Evolutionary conservation across 2,329 filamentous ascomycete species (phyloP), one percentile per base, ranked within the genome.

Genomic region (Thelonectria olida): DNA sequence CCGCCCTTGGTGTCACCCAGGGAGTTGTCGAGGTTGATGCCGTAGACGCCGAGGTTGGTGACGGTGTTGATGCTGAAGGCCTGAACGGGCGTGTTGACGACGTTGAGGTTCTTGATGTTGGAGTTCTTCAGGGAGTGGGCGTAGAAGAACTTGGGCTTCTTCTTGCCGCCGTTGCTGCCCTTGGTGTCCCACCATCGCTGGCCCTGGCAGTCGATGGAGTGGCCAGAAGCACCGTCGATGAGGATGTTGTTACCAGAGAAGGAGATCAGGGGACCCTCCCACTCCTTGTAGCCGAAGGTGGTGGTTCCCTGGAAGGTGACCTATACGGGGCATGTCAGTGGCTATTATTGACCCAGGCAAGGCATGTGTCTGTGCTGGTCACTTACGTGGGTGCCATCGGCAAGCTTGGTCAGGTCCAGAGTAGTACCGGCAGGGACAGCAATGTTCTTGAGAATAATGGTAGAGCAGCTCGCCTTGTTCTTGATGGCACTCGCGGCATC

Each of bases 221-320:
- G 63, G 7, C 65, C 88, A 1, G 76, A 67, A 20, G 82, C 82
- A 47, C 84, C 85, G 8, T 79, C 79, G 38, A 90, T 79, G 25
- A 80, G 81, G 67, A 90, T 81, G 63, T 80, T 78, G 34, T 75
- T 84, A 39, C 89, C 89, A 1, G 84, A 84, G 63, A 91, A 79
- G 25, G 82, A 82, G 67, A 92, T 81, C 13, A 92, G 79, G 44
- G 89, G 89, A 0, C 89, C 89, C 2, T 74, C 73, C 89, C 88
- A 91, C 69, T 89, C 84, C 64, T 85, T 79, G 77, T 90, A 90
- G 19, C 81, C 88, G 70, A 89, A 92, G 54, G 84, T 87, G n/a
- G 89, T 91, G 13, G 80, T 85, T 42, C 89, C 90, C 58, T 85
- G 75, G 75, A 91, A 91, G 67, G 84, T 85, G 63, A 90, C 65